Evolutionary conservation across 2,329 filamentous ascomycete species (phyloP), one percentile per base, ranked within the genome.

Genomic region (Chalaropsis ovoidea): DNA sequence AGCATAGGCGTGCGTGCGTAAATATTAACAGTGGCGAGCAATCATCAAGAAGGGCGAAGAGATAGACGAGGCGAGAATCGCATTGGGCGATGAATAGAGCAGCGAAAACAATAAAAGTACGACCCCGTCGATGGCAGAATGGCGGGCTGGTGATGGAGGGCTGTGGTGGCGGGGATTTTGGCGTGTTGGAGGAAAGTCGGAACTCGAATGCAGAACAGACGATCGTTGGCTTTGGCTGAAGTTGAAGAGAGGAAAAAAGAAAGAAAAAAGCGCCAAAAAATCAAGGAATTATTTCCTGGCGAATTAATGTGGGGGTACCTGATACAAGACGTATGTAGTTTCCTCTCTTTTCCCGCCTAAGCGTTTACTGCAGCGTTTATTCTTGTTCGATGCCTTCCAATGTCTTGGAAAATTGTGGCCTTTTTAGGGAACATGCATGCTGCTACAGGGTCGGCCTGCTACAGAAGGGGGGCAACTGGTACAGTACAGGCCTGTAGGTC

Each of bases 261-360:
- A 10, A 47, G 6, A n/a, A 47, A 47, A 47, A n/a, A 58, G 10
- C 4, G 7, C 27, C 8, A n/a, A 31, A 58, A 58, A 58, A 58
- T 39, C 27, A 39, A 58, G 27, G 15, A 58, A 35, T 58, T 58
- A n/a, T 39, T 58, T 24, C 47, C 47, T 52, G 24, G 47, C 22
- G 47, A 52, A 39, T 35, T 58, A 58, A 39, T 58, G 54, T 58
- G 54, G 54, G 31, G 54, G 27, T 35, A 19, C 27, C 13, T 58
- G 54, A 31, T 35, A 39, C 54, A 58, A 58, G 13, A 19, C 27
- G 1, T 0, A 19, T 8, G 27, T 47, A 47, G 54, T 62, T 62
- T 62, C 31, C 39, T 42, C 60, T 62, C 60, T 62, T 62, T 58
- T 58, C 54, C 24, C 54, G 4, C 8, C 27, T 7, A 27, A 22